These are phyloP conservation scores for Sphenostylis stenocarpa DNA, from an alignment of 306 rosid species.

Conservation along the genomic window DNA sequence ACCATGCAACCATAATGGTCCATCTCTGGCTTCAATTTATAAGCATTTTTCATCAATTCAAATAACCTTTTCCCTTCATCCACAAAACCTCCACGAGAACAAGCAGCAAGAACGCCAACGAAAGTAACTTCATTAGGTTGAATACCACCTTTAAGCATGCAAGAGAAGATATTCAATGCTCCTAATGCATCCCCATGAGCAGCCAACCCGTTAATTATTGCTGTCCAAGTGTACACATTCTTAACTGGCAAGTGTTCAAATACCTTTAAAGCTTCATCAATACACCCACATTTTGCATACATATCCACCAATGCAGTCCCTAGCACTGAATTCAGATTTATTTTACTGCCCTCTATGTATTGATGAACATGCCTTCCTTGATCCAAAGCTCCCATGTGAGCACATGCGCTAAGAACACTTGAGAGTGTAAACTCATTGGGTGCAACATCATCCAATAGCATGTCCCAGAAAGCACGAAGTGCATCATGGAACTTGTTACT, in stretches of 20 bases:
- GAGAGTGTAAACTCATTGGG: slow-evolving; percentile 42
- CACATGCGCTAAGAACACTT: slow-evolving; percentile 42
- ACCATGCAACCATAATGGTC: slow-evolving; percentile 56
- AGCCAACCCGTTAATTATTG: slow-evolving; percentile 45
- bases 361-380: slow-evolving; percentile 44
- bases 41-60: slow-evolving; percentile 33
- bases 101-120: slow-evolving; percentile 41
- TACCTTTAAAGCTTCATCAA: slow-evolving; percentile 38
- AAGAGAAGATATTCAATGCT: slow-evolving; percentile 38
- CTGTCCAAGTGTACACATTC: slow-evolving; percentile 47
- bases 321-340: slow-evolving; percentile 24
- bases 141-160: slow-evolving; percentile 42
- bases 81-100: slow-evolving; percentile 51
- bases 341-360: slow-evolving; percentile 25
- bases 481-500: slow-evolving; percentile 38
- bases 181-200: slow-evolving; percentile 36
- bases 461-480: slow-evolving; percentile 31
- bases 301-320: slow-evolving; percentile 45
- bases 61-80: slow-evolving; percentile 40
- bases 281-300: slow-evolving; percentile 54
- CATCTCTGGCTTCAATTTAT: slow-evolving; percentile 45
- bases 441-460: slow-evolving; percentile 27
- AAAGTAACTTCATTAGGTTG: slow-evolving; percentile 50
- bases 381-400: slow-evolving; percentile 44
- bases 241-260: slow-evolving; percentile 38